Evolutionary conservation across 2,329 filamentous ascomycete species (phyloP), one percentile per base, ranked within the genome.

Genomic region (Sporothrix brasiliensis): DNA sequence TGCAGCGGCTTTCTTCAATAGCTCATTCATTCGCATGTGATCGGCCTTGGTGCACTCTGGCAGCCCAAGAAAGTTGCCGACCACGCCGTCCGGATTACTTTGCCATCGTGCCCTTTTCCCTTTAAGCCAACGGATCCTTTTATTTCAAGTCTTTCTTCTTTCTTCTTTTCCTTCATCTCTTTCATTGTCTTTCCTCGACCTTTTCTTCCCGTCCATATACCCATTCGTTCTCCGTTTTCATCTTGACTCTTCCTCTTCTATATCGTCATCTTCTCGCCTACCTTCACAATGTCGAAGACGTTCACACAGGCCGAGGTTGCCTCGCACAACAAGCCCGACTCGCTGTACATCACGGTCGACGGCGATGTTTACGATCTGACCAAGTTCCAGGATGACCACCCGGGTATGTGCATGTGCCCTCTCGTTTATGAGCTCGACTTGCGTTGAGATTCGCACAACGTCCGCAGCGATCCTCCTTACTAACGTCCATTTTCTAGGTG

Each of bases 321-420:
- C 79, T 89, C 91, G 82, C 94, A 98, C 82, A 97, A 93, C 86
- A 97, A 94, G 83, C 81, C 90, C 60, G 89, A 93, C 78, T 90
- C 90, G 79, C 85, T 97, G 73, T 98, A 90, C 88, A 92, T 98
- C 77, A 88, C 96, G 74, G 89, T 98, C 75, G 94, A 98, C 75
- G 91, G 94, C 77, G 94, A 98, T 81, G 94, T 98, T 75, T 98
- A 97, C 81, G 94, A 99, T 79, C 80, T 98, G 76, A 97, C 93
- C 76, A 93, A 89, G 78, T 94, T 94, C 80, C 91, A 92, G 79
- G 90, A 94, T 72, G 91, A 94, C 74, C 92, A 94, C 80, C 92
- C 92, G 79, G 93, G 49, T 50, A 50, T 50, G 49, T 50, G 9
- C 47, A 50, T 50, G 49, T 50, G 9, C 47, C n/a, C 6, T 50